Evolutionary conservation across 441 rosid genomes (phyloP).

Genomic region (Adansonia gregorii): DNA sequence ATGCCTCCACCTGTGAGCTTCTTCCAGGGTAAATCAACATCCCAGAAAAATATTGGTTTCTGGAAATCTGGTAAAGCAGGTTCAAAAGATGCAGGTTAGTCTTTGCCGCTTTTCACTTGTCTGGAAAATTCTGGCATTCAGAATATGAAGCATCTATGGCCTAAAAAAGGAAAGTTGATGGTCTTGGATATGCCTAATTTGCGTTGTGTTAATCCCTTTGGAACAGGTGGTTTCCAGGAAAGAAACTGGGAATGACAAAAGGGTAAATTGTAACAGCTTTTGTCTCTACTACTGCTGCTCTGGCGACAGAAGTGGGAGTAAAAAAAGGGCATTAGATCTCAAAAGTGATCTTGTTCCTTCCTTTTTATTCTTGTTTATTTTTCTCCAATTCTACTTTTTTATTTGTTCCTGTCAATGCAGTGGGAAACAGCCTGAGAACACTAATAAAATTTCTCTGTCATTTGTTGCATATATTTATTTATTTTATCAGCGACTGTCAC

Average conservation of each 20-base stretch:
- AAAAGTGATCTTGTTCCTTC: slow-evolving; percentile 36
- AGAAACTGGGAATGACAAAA: slow-evolving; percentile 46
- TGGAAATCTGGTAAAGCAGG: slow-evolving; percentile 43
- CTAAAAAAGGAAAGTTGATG: slow-evolving; percentile 1
- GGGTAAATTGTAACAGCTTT: slow-evolving; percentile 26
- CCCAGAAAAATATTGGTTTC: slow-evolving; percentile 45
- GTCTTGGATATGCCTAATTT: slow-evolving; percentile 10
- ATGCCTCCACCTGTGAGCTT: slow-evolving; percentile 19
- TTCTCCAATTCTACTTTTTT: slow-evolving; percentile 31
- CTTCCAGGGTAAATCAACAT: slow-evolving; percentile 47
- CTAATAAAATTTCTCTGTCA: slow-evolving; percentile 27
- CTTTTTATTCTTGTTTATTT: slow-evolving; percentile 25
- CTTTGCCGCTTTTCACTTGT: background rate
- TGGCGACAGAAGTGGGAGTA: slow-evolving; percentile 24
- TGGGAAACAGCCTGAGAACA: slow-evolving; percentile 49
- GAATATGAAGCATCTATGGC: background rate
- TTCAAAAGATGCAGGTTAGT: slow-evolving; percentile 43
- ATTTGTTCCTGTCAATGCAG: slow-evolving; percentile 46
- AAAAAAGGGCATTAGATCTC: slow-evolving; percentile 36
- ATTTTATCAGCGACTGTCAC: slow-evolving; percentile 5
- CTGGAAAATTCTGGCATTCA: background rate
- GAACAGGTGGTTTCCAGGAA: slow-evolving; percentile 48
- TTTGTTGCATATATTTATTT: background rate
- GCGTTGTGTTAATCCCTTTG: background rate
- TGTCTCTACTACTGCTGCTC: slow-evolving; percentile 33